These are phyloP conservation scores for Aspergillus affinis DNA, from an alignment of 495 filamentous ascomycete genomes.

Conservation along the genomic window DNA sequence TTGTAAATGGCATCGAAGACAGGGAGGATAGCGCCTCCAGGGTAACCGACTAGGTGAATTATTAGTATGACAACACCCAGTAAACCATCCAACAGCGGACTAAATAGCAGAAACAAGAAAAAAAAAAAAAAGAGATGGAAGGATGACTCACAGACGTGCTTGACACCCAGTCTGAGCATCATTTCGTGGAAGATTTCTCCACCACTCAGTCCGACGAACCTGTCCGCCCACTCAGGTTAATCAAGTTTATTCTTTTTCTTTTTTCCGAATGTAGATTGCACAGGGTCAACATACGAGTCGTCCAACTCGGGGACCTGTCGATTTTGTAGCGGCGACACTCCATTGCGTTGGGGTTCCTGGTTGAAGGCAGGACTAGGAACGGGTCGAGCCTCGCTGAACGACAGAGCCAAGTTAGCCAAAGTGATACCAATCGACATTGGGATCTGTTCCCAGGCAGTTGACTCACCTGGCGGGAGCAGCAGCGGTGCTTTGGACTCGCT, in stretches of 20 bases:
- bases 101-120: neutral
- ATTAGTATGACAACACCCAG: neutral
- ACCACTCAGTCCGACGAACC: slow-evolving; percentile 92
- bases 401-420: slow-evolving; percentile 14
- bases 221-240: slow-evolving; percentile 25
- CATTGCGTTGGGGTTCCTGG: slow-evolving; percentile 55
- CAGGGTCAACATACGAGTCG: slow-evolving; percentile 52
- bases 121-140: neutral
- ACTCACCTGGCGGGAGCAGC: slow-evolving; percentile 48
- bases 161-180: slow-evolving; percentile 90
- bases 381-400: slow-evolving; percentile 45
- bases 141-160: slow-evolving; percentile 77
- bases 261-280: neutral
- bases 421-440: slow-evolving; percentile 1
- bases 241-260: slow-evolving; percentile 13
- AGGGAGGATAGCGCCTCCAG: slow-evolving; percentile 49
- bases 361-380: slow-evolving; percentile 74
- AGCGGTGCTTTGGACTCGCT: slow-evolving; percentile 51
- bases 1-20: slow-evolving; percentile 66
- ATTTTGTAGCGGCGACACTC: slow-evolving; percentile 71
- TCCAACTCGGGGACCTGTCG: slow-evolving; percentile 66
- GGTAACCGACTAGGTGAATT: slow-evolving; percentile 38
- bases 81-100: neutral
- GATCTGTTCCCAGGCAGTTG: neutral
- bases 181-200: slow-evolving; percentile 99